Percentiles rank a stretch among this genome's conserved stretches.
Evolutionary conservation across 2,329 filamentous ascomycete species (phyloP).

Genomic region (Hypoxylon sp.): DNA sequence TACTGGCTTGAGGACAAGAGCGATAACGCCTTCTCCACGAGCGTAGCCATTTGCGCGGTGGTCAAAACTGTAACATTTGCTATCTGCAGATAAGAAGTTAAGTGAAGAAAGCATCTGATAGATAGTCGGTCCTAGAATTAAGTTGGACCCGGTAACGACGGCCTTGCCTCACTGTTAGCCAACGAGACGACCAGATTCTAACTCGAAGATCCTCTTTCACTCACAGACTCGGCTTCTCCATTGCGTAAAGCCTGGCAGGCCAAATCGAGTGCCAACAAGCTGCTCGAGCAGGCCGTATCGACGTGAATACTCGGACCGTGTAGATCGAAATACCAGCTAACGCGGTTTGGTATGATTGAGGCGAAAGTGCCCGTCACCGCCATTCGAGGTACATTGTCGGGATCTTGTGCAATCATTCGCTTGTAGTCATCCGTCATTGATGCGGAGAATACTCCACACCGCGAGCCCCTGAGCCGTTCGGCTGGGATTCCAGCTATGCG

Average conservation of each 20-base stretch:
- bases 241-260: conserved; percentile 44
- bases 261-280: conserved; percentile 52
- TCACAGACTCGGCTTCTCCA: conserved; percentile 46
- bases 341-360: conserved; percentile 55
- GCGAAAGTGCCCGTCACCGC: conserved; percentile 51
- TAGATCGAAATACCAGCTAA: conserved; percentile 58
- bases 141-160: conserved; percentile 51
- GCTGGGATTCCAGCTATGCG: conserved; percentile 52
- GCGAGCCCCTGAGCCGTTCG: conserved; percentile 47
- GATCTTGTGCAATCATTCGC: conserved; percentile 51
- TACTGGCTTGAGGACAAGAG: conserved; percentile 64
- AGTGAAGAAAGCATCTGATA: conserved; percentile 48
- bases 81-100: conserved; percentile 57
- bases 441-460: conserved; percentile 55
- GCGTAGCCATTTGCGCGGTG: conserved; percentile 52
- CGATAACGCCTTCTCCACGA: conserved; percentile 64
- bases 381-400: conserved; percentile 52
- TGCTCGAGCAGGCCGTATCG: conserved; percentile 57
- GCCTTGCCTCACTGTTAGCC: conserved; percentile 43
- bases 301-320: conserved; percentile 54
- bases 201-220: neutral
- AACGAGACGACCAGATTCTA: neutral
- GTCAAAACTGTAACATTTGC: conserved; percentile 48
- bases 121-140: conserved; percentile 51
- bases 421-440: conserved; percentile 56